Conservation (phyloP, 352 stramenopile genomes). For the Pythium vanterpoolii region DNA sequence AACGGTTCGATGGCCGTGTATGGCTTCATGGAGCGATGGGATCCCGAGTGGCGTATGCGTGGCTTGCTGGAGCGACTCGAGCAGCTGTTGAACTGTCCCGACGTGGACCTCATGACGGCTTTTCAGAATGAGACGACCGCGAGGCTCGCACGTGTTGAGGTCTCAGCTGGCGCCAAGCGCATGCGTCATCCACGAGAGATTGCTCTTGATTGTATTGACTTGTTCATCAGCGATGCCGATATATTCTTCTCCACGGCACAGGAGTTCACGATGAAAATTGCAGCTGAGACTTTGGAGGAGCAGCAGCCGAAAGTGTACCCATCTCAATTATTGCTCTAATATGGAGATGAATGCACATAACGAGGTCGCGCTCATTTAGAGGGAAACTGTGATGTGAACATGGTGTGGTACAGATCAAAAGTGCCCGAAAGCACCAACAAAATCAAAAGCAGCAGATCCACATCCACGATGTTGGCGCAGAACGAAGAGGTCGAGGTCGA, state of each 20-base stretch:
- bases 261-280: conserved; percentile 28
- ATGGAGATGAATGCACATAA: neutral
- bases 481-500: conserved; percentile 83
- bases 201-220: conserved; percentile 47
- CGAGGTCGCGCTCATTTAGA: neutral
- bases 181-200: conserved; percentile 52
- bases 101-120: conserved; percentile 40
- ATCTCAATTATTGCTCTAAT: conserved; percentile 5
- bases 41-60: conserved; percentile 56
- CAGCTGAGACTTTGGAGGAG: neutral
- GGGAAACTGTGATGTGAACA: neutral
- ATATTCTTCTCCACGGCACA: conserved; percentile 33
- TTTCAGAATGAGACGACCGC: conserved; percentile 43
- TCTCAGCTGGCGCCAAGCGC: conserved; percentile 5
- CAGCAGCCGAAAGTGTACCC: conserved; percentile 1
- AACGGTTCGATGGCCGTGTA: conserved; percentile 49
- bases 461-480: conserved; percentile 56
- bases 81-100: conserved; percentile 29
- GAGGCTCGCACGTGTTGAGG: conserved; percentile 11
- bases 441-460: neutral
- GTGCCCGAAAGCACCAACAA: conserved; percentile 9
- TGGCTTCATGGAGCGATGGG: conserved; percentile 41
- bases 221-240: conserved; percentile 32
- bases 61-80: conserved; percentile 44
- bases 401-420: conserved; percentile 16